Evolutionary conservation across 768 basidiomycete species (phyloP).

Genomic region (Naganishia friedmannii): DNA sequence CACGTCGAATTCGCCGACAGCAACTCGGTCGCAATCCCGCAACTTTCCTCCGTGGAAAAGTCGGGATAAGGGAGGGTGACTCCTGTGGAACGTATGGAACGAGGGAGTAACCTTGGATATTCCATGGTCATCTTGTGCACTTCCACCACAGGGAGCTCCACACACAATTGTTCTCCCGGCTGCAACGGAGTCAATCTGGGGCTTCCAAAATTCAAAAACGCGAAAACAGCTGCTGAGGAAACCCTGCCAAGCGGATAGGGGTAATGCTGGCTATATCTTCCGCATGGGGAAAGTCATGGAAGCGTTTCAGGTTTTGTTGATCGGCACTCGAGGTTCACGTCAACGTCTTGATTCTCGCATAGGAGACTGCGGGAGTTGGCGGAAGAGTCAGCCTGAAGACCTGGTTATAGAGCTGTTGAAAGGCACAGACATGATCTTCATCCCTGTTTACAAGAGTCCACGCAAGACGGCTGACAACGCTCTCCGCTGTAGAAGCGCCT

Average conservation of each 20-base stretch:
- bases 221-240: too few species aligned
- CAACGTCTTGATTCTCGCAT: neutral
- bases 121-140: neutral
- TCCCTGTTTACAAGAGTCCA: too few species aligned
- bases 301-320: neutral
- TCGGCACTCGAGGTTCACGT: neutral
- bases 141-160: too few species aligned
- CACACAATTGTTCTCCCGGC: too few species aligned
- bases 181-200: too few species aligned
- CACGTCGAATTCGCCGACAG: neutral
- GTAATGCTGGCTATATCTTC: neutral
- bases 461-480: too few species aligned
- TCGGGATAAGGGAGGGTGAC: neutral
- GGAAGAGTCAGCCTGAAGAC: too few species aligned
- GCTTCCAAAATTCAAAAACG: neutral
- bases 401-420: too few species aligned
- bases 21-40: conserved; percentile 3
- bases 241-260: too few species aligned
- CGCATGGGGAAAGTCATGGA: neutral
- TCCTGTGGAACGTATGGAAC: neutral
- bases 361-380: neutral
- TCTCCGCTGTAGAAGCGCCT: too few species aligned
- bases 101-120: neutral
- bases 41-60: neutral
- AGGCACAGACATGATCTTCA: too few species aligned